Conservation (phyloP, 306 rosid genomes). For the Lotus japonicus region DNA sequence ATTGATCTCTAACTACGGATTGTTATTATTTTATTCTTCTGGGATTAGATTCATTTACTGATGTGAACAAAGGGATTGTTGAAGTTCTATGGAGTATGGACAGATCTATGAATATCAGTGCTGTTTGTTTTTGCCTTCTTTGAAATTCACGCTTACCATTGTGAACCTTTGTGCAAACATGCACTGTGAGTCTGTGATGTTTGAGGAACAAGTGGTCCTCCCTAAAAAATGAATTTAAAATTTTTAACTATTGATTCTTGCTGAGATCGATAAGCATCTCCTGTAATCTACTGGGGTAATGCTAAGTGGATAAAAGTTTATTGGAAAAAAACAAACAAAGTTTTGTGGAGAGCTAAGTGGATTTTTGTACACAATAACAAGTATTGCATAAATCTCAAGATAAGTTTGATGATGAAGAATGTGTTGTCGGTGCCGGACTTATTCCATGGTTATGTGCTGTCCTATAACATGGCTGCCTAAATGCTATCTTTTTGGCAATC, state of each 20-base stretch:
- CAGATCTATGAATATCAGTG: not conserved
- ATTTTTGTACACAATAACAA: not conserved
- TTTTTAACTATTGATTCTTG: not conserved
- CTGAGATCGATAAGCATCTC: not conserved
- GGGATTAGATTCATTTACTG: not conserved
- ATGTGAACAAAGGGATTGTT: not conserved
- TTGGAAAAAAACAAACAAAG: not conserved
- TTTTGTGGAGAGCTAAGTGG: slow-evolving; percentile 2
- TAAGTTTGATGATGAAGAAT: not conserved
- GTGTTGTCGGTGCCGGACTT: slow-evolving; percentile 8
- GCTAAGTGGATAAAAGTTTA: not conserved
- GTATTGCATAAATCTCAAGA: not conserved
- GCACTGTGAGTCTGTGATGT: not conserved
- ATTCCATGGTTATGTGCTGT: not conserved
- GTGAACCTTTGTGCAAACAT: too few species aligned
- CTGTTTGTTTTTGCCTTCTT: too few species aligned
- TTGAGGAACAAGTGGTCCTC: not conserved
- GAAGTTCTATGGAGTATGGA: not conserved
- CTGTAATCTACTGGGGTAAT: not conserved
- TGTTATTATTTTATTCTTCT: not conserved
- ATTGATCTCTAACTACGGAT: not conserved
- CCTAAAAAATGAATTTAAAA: not conserved
- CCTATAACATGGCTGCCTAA: not conserved
- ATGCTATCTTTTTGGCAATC: not conserved
- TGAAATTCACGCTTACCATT: too few species aligned